Evolutionary conservation across 2,329 filamentous ascomycete species (phyloP).

Genomic region (Phyllosticta citriasiana): DNA sequence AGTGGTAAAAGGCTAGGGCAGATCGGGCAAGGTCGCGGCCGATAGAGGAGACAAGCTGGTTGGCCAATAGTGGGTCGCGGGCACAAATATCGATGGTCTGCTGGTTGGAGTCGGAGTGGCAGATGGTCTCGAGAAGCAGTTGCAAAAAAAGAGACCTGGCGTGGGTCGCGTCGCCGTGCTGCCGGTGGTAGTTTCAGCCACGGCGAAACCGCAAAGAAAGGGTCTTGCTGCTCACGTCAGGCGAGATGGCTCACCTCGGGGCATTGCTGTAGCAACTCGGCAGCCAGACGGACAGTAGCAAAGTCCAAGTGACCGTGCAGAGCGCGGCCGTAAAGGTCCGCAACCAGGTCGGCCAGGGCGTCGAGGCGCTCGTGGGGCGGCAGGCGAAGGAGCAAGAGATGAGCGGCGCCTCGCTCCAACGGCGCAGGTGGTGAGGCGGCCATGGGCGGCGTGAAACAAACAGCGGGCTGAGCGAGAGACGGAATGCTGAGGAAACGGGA

Average conservation of each 20-base stretch:
- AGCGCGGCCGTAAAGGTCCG: background rate
- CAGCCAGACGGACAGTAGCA: background rate
- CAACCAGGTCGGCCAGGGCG: constrained; percentile 4
- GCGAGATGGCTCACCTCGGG: constrained; percentile 10
- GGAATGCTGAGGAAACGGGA: background rate
- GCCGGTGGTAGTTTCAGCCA: constrained; percentile 6
- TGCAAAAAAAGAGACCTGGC: background rate
- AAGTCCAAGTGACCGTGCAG: background rate
- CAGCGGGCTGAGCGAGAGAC: background rate
- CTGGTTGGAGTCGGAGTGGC: background rate
- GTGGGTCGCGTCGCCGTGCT: constrained; percentile 4
- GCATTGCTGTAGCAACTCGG: constrained; percentile 7
- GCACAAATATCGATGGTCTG: constrained; percentile 1
- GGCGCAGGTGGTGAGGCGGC: background rate
- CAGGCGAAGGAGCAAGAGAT: constrained; percentile 11
- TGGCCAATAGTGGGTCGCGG: constrained; percentile 1
- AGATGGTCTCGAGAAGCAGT: constrained; percentile 1
- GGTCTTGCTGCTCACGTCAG: constrained; percentile 6
- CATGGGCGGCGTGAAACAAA: background rate
- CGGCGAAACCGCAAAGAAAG: background rate
- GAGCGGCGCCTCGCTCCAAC: constrained; percentile 1
- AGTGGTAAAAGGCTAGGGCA: background rate
- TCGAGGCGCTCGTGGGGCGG: constrained; percentile 1
- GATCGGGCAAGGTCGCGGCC: background rate
- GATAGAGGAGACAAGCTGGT: constrained; percentile 1